Percentiles rank a stretch among this genome's conserved stretches.
Conservation (phyloP, 257 asterid genomes). For the Solanum corneliomulleri region DNA sequence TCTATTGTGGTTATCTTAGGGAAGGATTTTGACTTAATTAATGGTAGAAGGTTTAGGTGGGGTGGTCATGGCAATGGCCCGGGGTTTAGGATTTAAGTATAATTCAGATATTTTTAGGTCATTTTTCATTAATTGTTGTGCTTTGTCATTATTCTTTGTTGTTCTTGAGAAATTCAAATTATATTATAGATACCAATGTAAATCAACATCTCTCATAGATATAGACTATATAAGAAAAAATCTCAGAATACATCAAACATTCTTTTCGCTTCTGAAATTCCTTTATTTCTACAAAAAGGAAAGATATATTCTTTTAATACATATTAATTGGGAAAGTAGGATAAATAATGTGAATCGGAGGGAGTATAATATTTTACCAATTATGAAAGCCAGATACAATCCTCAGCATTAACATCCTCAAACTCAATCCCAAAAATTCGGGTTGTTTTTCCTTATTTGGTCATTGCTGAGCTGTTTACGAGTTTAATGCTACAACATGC, state of each 20-base stretch:
- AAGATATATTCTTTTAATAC: not conserved
- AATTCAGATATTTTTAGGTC: not conserved
- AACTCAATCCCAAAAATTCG: not conserved
- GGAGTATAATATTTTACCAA: not conserved
- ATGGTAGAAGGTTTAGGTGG: not conserved
- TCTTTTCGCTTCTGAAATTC: not conserved
- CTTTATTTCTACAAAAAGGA: not conserved
- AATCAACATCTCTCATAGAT: not conserved
- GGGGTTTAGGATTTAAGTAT: not conserved
- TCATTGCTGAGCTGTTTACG: not conserved
- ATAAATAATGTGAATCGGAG: not conserved
- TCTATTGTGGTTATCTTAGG: not conserved
- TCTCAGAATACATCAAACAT: not conserved
- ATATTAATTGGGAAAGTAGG: not conserved
- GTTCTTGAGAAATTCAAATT: not conserved
- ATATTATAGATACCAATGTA: not conserved
- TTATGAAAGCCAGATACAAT: not conserved
- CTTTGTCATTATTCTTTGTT: not conserved
- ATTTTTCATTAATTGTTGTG: not conserved
- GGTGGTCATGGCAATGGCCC: not conserved
- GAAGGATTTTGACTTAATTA: not conserved
- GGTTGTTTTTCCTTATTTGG: not conserved
- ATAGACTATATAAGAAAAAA: not conserved
- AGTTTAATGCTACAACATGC: not conserved
- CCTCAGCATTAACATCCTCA: not conserved